Evolutionary conservation across 192 early-diverging fungal genomes (phyloP), one percentile per base, ranked within the genome.

Genomic region (Rhizoclosmatium sp.): DNA sequence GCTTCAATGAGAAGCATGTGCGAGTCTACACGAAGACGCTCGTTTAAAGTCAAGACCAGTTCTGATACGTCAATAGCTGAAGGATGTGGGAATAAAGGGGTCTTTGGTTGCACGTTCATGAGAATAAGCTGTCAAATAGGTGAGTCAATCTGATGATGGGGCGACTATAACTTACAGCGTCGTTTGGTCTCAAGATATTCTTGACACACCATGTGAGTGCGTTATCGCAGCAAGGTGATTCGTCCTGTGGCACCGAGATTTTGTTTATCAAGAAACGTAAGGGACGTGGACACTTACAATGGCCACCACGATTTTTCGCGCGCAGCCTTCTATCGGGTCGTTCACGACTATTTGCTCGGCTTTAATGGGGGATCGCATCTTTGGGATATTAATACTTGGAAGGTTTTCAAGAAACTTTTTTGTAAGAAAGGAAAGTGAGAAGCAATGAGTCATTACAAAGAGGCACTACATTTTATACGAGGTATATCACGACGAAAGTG

Each of bases 151-250:
- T 16, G 16, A 16, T 12, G 62, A 71, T 71, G 21, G 12, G 7
- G 23, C 1, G 23, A 40, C 69, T 16, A 54, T 16, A 58, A 47
- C 31, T 69, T 47, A 80, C 75, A 9, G 68, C 58, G 45, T 80
- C 79, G 44, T 23, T 69, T 44, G 79, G 47, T 12, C 40, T 9
- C 4, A 79, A 4, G 21, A 80, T 67, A 47, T 80, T 80, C 41
- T 79, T 47, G 44, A 80, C n/a, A 39, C 71, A 56, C 72, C 75
- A 80, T 5, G 23, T 71, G 4, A 80, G 41, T 2, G 79, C 76
- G 62, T 64, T 67, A 68, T 79, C 66, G 66, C 69, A 62, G 16
- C 14, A 47, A 0, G 14, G 23, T 12, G 79, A 80, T 10, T 61
- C 79, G 49, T 80, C 79, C 75, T 76, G 75, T 42, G 54, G 5